Percentiles rank a stretch among this genome's conserved stretches.
Conservation (phyloP, 257 asterid species). For the Linderniella brevidens region DNA sequence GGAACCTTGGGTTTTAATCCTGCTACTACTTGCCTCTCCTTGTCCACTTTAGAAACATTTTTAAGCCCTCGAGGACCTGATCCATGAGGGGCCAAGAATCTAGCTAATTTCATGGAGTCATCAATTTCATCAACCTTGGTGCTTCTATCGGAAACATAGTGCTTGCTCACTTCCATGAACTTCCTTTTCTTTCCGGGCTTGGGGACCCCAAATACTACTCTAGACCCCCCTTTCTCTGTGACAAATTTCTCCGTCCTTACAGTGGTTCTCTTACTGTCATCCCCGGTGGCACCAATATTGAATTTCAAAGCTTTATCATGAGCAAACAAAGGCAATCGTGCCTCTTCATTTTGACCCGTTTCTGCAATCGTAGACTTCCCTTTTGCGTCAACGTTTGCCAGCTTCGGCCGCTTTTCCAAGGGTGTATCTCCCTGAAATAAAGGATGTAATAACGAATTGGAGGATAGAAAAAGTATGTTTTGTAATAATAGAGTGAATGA, state of each 20-base stretch:
- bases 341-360: constrained; percentile 24
- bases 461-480: too few relatives aligned
- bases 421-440: constrained; percentile 80
- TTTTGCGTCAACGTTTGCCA: constrained; percentile 17
- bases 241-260: constrained; percentile 35
- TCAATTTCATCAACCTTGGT: constrained; percentile 24
- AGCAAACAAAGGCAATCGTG: constrained; percentile 43
- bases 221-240: constrained; percentile 56
- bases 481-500: too few relatives aligned
- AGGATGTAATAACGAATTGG: constrained; percentile 4
- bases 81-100: constrained; percentile 43
- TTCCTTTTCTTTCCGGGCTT: constrained; percentile 89
- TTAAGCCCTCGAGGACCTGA: constrained; percentile 30
- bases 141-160: constrained; percentile 48
- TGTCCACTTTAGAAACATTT: constrained; percentile 10
- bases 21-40: constrained; percentile 49
- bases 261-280: constrained; percentile 25
- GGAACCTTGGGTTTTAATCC: constrained; percentile 31
- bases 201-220: constrained; percentile 80
- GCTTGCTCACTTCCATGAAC: constrained; percentile 94
- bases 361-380: constrained; percentile 13
- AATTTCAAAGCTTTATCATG: constrained; percentile 30
- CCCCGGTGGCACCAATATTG: constrained; percentile 40
- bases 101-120: constrained; percentile 46
- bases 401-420: constrained; percentile 53